These are phyloP conservation scores for Coprinopsis marcescibilis DNA, from an alignment of 768 basidiomycete genomes.

Conservation along the genomic window DNA sequence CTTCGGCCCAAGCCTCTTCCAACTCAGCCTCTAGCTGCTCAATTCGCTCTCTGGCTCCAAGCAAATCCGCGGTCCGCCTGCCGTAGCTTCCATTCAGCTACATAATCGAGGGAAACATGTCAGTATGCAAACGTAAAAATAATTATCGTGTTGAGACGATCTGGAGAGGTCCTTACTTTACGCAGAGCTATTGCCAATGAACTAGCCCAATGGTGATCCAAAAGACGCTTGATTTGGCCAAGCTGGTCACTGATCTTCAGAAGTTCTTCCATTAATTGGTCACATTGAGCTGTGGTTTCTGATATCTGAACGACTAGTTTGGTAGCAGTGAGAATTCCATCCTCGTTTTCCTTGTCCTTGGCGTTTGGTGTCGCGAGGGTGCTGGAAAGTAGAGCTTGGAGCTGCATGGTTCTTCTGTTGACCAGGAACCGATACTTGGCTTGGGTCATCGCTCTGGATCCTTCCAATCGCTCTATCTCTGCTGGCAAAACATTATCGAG, in stretches of 20 bases:
- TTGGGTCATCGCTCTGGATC: constrained; percentile 48
- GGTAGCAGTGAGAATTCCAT: constrained; percentile 30
- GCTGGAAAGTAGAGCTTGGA: constrained; percentile 62
- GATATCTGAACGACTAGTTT: constrained; percentile 53
- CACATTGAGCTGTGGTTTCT: constrained; percentile 51
- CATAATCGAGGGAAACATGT: not conserved
- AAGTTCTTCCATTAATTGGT: constrained; percentile 52
- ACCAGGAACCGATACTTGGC: constrained; percentile 64
- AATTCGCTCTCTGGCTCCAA: constrained; percentile 40
- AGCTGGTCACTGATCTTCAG: constrained; percentile 57
- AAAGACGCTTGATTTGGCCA: constrained; percentile 52
- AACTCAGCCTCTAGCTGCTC: constrained; percentile 60
- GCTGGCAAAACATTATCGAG: constrained; percentile 53
- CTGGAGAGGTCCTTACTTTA: constrained; percentile 37
- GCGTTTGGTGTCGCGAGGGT: constrained; percentile 23
- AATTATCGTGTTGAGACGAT: constrained; percentile 5
- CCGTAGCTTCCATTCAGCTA: constrained; percentile 69
- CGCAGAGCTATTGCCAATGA: constrained; percentile 72
- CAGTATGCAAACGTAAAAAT: constrained; percentile 6
- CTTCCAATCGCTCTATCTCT: constrained; percentile 54
- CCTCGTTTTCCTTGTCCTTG: constrained; percentile 30
- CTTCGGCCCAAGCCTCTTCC: constrained; percentile 77
- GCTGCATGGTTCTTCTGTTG: constrained; percentile 60
- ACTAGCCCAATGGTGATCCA: constrained; percentile 68
- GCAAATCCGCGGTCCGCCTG: constrained; percentile 55